Base-by-base conservation (phyloP, 768 basidiomycete genomes). In the Psilocybe azurescens region DNA sequence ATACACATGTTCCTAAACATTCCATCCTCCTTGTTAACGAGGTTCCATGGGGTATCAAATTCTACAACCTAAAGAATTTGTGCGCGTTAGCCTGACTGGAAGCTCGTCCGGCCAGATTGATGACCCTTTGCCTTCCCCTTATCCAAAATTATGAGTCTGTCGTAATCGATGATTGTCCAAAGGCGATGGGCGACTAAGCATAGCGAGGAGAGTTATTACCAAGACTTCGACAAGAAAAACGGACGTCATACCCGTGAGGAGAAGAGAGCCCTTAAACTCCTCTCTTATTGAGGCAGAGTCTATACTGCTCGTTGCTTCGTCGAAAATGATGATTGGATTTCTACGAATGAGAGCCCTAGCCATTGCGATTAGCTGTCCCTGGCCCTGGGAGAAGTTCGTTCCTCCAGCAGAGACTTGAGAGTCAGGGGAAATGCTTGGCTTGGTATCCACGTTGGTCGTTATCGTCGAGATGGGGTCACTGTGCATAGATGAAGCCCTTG, bases 371-470 rank as follows among this genome's bases (percentile, higher is more conserved):
- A 94, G 77, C 68, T 98, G 95, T 9, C 94, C 74, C 71, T 98
- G 95, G 9, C 96, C 95, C 61, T 95, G 93, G 1, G 93, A 95
- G 74, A 97, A 96, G 77, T 97, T 97, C 32, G 87, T 82, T 0
- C 95, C 95, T 0, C 94, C 94, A 0, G 92, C 82, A 0, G 93
- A 93, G 6, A 97, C 90, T 62, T 90, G 87, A 0, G 90, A 92
- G 18, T 92, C 87, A 3, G 97, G 80, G 0, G 86, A 81, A 30
- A 96, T 59, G 2, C 28, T 59, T 38, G 80, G 81, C 69, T 85
- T 89, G 32, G 68, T 57, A 20, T 91, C 90, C 2, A 81, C 70
- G 24, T 89, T 87, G 0, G 89, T 90, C 10, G 72, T 70, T 0
- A 80, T 74, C 1, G 81, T 81, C 0, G 77, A 78, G 3, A 72